Conservation (phyloP, 352 stramenopile species). For the Globisporangium solare region DNA sequence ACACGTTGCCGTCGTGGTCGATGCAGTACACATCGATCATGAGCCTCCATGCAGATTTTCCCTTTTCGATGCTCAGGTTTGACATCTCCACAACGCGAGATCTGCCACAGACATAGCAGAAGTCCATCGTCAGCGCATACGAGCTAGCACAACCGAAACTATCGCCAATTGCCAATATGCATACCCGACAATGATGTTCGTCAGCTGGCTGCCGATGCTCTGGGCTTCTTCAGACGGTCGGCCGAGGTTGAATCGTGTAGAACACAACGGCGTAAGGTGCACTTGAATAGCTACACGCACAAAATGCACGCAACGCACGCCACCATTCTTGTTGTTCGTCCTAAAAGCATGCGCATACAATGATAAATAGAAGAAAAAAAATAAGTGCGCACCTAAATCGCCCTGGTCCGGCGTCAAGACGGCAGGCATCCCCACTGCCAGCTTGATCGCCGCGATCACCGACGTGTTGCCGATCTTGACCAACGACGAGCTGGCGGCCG, state of each 20-base stretch:
- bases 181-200: slow-evolving; percentile 62
- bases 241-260: slow-evolving; percentile 61
- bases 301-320: not conserved
- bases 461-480: slow-evolving; percentile 75
- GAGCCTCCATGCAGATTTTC: slow-evolving; percentile 78
- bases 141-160: not conserved
- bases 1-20: slow-evolving; percentile 79
- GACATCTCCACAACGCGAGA: slow-evolving; percentile 79
- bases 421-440: slow-evolving; percentile 67
- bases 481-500: slow-evolving; percentile 60
- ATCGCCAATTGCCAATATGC: not conserved
- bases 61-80: slow-evolving; percentile 62
- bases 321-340: not conserved
- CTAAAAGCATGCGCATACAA: not conserved
- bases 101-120: slow-evolving; percentile 16
- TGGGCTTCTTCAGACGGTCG: slow-evolving; percentile 72
- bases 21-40: slow-evolving; percentile 79
- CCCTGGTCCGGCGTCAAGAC: slow-evolving; percentile 69
- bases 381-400: slow-evolving; percentile 44
- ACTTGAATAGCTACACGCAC: slow-evolving; percentile 64
- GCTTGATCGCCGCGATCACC: slow-evolving; percentile 63
- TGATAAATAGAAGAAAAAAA: not conserved
- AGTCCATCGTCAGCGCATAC: not conserved
- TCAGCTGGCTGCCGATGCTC: slow-evolving; percentile 76
- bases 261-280: slow-evolving; percentile 76